Evolutionary conservation across 208 protist species (phyloP).

Genomic region (Naegleria gruberi): DNA sequence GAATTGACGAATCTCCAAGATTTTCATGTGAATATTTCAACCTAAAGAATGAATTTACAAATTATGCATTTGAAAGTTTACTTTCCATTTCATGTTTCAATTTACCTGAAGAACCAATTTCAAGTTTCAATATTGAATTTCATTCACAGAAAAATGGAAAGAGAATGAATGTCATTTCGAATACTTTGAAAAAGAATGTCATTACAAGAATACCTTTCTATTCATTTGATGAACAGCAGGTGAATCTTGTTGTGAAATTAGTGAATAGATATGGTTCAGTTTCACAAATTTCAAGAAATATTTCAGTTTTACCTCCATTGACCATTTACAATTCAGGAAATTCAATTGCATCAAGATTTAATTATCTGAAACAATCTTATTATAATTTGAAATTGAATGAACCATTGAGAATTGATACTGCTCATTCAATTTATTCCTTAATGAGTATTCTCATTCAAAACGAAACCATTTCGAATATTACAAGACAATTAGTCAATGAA

Average conservation of each 20-base stretch:
- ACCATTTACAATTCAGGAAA: neutral
- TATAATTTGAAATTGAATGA: neutral
- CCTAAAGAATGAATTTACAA: no score
- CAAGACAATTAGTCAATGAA: no score
- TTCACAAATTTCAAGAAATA: neutral
- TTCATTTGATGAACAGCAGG: neutral
- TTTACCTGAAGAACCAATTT: neutral
- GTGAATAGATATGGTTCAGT: neutral
- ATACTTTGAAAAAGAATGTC: neutral
- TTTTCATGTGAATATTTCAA: neutral
- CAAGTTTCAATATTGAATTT: neutral
- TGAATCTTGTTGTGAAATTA: neutral
- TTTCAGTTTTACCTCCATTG: neutral
- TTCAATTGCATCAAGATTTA: neutral
- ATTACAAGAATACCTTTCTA: neutral
- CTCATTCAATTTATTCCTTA: neutral
- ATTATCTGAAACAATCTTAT: neutral
- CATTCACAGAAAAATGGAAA: neutral
- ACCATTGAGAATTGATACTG: neutral
- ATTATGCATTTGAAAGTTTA: neutral
- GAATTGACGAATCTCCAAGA: neutral
- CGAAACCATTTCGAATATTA: no score
- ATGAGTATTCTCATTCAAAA: no score
- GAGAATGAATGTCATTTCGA: neutral
- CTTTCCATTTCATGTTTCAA: neutral